These are phyloP conservation scores for Entomortierella chlamydospora DNA, from an alignment of 192 early-diverging fungal species.

Conservation along the genomic window DNA sequence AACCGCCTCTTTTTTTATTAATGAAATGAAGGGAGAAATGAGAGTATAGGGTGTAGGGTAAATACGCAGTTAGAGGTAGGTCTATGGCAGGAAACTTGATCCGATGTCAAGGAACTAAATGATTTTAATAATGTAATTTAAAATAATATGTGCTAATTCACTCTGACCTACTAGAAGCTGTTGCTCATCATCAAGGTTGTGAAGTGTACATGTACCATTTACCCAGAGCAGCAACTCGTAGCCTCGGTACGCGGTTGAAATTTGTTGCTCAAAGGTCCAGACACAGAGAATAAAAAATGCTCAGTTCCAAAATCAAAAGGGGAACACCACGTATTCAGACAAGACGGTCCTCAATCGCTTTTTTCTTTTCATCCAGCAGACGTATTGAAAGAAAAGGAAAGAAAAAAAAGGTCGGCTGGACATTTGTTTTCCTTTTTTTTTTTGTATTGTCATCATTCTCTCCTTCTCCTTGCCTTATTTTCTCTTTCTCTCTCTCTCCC, in stretches of 20 bases:
- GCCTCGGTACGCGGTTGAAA: slow-evolving; percentile 1
- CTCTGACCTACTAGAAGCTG: neutral
- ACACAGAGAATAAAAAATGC: neutral
- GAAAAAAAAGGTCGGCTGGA: slow-evolving; percentile 9
- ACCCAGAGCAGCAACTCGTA: slow-evolving; percentile 1
- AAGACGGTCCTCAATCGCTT: too few relatives aligned
- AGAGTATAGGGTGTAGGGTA: too few relatives aligned
- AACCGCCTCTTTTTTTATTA: too few relatives aligned
- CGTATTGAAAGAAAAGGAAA: neutral
- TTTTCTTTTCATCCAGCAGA: neutral
- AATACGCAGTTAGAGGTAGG: too few relatives aligned
- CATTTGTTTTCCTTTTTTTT: slow-evolving; percentile 9
- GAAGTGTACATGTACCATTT: neutral
- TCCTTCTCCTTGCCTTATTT: neutral
- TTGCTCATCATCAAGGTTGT: neutral
- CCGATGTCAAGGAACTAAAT: too few relatives aligned
- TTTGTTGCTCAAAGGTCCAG: neutral
- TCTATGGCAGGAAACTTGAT: too few relatives aligned
- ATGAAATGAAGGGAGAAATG: too few relatives aligned
- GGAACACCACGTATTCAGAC: neutral
- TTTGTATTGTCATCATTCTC: too few relatives aligned
- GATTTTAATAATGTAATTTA: neutral
- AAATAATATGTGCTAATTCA: neutral
- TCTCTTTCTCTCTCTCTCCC: neutral
- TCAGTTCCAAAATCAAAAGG: neutral